These are phyloP conservation scores for Fusarium concolor DNA, from an alignment of 2,329 filamentous ascomycete species.

Conservation along the genomic window DNA sequence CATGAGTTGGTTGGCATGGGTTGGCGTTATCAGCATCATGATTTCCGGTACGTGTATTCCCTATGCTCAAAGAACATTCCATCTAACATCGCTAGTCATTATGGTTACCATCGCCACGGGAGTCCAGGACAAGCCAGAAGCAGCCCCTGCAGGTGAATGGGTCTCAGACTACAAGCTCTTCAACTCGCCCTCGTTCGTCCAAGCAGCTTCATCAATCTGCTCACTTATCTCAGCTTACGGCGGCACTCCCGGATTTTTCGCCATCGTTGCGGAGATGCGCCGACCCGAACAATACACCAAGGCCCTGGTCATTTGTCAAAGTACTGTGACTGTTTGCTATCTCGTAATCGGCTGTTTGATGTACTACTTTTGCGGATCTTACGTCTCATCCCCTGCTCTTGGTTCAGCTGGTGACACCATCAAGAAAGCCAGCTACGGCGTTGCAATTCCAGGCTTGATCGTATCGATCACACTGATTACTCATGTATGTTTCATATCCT, in stretches of 20 bases:
- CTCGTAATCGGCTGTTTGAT: constrained; percentile 52
- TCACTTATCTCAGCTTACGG: constrained; percentile 53
- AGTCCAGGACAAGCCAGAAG: constrained; percentile 30
- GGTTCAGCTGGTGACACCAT: constrained; percentile 56
- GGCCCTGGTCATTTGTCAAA: constrained; percentile 43
- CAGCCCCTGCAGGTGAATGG: constrained; percentile 40
- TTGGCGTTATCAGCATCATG: constrained; percentile 34
- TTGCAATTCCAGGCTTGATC: constrained; percentile 47
- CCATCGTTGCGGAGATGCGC: constrained; percentile 50
- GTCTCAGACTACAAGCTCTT: constrained; percentile 49
- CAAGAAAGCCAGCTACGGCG: constrained; percentile 59
- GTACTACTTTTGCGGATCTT: constrained; percentile 60
- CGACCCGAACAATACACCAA: constrained; percentile 46
- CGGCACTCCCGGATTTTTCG: constrained; percentile 52
- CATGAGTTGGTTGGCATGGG: constrained; percentile 50
- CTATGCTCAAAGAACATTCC: too few relatives aligned
- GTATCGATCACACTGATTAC: constrained; percentile 43
- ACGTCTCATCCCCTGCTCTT: constrained; percentile 59
- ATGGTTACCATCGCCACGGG: constrained; percentile 41
- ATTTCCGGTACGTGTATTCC: constrained; percentile 4
- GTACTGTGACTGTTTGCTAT: constrained; percentile 49
- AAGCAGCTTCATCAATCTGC: constrained; percentile 49
- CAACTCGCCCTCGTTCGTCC: constrained; percentile 48
- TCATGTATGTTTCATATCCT: constrained; percentile 16
- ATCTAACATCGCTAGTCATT: constrained; percentile 10